Evolutionary conservation across 306 rosid genomes (phyloP), one percentile per base, ranked within the genome.

Genomic region (Lupinus albus): DNA sequence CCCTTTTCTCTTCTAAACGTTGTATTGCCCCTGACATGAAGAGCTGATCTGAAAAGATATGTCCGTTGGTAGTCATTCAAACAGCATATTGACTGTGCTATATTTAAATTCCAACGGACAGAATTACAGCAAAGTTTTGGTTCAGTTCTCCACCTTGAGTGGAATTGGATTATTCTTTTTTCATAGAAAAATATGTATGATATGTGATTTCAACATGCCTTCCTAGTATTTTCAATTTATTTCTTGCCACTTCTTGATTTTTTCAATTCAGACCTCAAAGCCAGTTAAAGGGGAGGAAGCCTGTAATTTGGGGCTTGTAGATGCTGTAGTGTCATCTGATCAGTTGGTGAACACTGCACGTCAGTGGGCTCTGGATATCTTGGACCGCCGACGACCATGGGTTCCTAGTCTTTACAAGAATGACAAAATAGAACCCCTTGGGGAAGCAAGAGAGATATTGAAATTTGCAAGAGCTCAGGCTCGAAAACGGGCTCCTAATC

Each of bases 371-470:
- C 73, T 94, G 46, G 97, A 94, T 77, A 94, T 90, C 20, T 16
- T 85, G 66, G 82, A 73, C 33, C 21, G 73, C 46, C 82, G 84
- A 81, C 82, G 73, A 70, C 99, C 99, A 55, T 90, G 99, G 99
- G 71, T 86, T 80, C 77, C 82, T 69, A 90, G 89, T 90, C 97
- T 94, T 59, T 75, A 86, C 82, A 94, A 78, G 92, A 78, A 86
- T 0, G 84, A 86, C 81, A 94, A 90, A 84, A 48, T 94, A 65
- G 95, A 84, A 78, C 79, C 99, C 14, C 96, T 94, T 44, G 89
- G 89, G n/a, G 96, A 94, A 71, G 99, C 99, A 61, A 88, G 84
- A 74, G 96, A 90, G 82, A 94, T 90, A 70, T 70, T 94, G 42
- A 84, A 85, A 57, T 85, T 88, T 59, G 96, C 86, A 18, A 85